phyloP scores from a whole-genome alignment of 768 basidiomycete species.

The Tylopilus rubrobrunneus region DNA sequence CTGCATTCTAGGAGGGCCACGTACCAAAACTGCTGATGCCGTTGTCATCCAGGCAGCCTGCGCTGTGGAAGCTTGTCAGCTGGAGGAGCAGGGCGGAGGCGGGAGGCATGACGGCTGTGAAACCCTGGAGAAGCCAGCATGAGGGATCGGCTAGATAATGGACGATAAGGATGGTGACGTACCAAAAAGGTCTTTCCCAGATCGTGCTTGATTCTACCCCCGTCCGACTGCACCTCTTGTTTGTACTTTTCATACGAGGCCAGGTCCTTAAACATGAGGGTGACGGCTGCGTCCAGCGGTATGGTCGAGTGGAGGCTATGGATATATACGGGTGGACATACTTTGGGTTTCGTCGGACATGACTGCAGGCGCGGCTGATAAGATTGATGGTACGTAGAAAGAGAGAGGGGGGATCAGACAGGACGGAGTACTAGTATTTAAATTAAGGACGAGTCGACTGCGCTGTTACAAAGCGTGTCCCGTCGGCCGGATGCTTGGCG shows the following conservation, averaged over 20 bases:
- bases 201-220: constrained; percentile 16
- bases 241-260: constrained; percentile 14
- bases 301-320: background rate
- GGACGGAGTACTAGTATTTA: background rate
- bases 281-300: constrained; percentile 6
- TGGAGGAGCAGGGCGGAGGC: background rate
- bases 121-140: constrained; percentile 7
- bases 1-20: background rate
- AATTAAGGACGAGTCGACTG: background rate
- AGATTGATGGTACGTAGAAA: background rate
- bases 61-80: background rate
- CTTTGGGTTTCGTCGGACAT: constrained; percentile 15
- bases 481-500: background rate
- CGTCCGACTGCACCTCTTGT: background rate
- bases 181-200: background rate
- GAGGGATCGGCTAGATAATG: background rate
- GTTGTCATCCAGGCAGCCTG: background rate
- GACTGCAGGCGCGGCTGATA: background rate
- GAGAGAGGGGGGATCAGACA: background rate
- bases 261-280: constrained; percentile 3
- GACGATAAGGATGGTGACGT: background rate
- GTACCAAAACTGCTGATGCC: constrained; percentile 18
- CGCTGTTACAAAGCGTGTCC: background rate
- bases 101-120: constrained; percentile 14
- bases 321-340: constrained; percentile 1